These are phyloP conservation scores for Pelargonium australe DNA, from an alignment of 441 rosid genomes.

Conservation along the genomic window DNA sequence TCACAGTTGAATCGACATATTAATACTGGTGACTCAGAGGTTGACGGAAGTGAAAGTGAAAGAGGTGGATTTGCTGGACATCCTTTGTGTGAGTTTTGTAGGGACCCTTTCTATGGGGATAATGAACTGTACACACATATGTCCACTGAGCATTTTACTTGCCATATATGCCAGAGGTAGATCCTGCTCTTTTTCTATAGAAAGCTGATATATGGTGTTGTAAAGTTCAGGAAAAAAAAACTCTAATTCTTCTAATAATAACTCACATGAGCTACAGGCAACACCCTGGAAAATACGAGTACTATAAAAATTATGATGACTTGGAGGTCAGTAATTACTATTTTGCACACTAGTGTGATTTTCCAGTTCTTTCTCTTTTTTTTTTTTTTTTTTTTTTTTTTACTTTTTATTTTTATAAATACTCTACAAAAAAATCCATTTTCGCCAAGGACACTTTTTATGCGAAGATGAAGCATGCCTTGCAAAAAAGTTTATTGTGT, in stretches of 20 bases:
- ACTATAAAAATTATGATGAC: conserved; percentile 32
- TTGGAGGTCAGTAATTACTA: conserved; percentile 27
- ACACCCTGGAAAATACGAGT: conserved; percentile 33
- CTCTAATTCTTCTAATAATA: neutral
- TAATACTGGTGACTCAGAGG: conserved; percentile 30
- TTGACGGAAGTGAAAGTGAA: conserved; percentile 36
- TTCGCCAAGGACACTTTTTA: conserved; percentile 32
- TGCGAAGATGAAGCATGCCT: conserved; percentile 37
- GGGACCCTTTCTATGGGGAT: conserved; percentile 36
- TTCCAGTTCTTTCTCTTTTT: neutral
- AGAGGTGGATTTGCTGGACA: conserved; percentile 39
- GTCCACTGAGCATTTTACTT: conserved; percentile 38
- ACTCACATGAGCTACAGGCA: conserved; percentile 20
- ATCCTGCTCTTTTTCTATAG: neutral
- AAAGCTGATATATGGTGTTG: neutral
- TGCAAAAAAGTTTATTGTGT: conserved; percentile 33
- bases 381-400: neutral
- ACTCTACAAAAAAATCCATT: conserved; percentile 25
- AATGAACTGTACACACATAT: conserved; percentile 37
- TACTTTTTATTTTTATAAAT: neutral
- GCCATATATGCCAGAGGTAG: conserved; percentile 39
- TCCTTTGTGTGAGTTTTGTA: conserved; percentile 38
- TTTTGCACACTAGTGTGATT: neutral
- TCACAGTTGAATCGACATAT: conserved; percentile 33
- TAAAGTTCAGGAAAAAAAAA: neutral